These are phyloP conservation scores for Nitzschia sp. DNA, from an alignment of 108 stramenopile genomes.

Conservation along the genomic window DNA sequence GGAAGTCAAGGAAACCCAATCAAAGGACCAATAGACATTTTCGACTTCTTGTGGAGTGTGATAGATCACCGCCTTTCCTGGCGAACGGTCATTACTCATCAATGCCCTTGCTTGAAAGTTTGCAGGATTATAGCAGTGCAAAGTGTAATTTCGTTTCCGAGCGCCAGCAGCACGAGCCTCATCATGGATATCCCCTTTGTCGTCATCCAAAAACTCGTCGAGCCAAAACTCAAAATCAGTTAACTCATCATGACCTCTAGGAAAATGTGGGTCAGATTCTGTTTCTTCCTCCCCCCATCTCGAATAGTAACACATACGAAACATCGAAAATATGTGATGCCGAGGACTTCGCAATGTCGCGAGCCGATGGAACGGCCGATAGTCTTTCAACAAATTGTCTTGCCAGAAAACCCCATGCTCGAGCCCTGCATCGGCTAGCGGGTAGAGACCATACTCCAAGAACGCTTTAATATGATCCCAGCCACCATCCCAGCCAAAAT, in stretches of 20 bases:
- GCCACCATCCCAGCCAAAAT: neutral
- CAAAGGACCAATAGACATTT: neutral
- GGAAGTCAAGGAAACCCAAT: slow-evolving; percentile 1
- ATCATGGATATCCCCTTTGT: neutral
- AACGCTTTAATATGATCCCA: neutral
- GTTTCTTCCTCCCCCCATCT: neutral
- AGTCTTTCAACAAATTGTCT: neutral
- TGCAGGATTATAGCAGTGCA: neutral
- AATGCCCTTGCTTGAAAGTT: slow-evolving; percentile 6
- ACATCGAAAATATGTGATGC: slow-evolving; percentile 5
- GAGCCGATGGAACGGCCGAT: neutral
- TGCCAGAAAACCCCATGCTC: neutral
- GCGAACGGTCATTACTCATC: neutral
- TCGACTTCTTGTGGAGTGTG: neutral
- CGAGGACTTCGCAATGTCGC: neutral
- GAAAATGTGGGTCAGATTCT: neutral
- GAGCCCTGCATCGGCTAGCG: neutral
- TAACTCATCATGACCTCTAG: neutral
- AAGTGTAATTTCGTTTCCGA: neutral
- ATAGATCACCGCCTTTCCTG: neutral
- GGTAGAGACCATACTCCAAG: neutral
- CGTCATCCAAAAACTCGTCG: neutral
- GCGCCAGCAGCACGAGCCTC: neutral
- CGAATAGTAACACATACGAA: slow-evolving; percentile 2
- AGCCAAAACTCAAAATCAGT: neutral